Evolutionary conservation across 768 basidiomycete genomes (phyloP).

Genomic region (Cytidiella melzeri): DNA sequence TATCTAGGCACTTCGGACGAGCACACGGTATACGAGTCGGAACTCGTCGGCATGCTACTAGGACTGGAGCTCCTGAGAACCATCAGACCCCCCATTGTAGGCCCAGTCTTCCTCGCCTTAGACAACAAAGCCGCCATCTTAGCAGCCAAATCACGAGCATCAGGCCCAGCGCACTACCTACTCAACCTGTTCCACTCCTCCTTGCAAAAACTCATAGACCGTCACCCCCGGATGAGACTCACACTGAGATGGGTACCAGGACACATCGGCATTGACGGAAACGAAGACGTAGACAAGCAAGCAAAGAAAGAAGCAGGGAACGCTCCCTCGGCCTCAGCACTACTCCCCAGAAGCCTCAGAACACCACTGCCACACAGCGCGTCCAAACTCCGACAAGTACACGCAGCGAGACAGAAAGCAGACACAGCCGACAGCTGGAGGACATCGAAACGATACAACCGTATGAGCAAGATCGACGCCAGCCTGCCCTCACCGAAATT

Average conservation of each 20-base stretch:
- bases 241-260: constrained; percentile 18
- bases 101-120: neutral
- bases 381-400: constrained; percentile 7
- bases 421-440: too few relatives aligned
- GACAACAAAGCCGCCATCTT: constrained; percentile 11
- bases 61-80: constrained; percentile 21
- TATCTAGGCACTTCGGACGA: too few relatives aligned
- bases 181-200: neutral
- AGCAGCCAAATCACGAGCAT: neutral
- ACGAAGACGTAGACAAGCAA: constrained; percentile 16
- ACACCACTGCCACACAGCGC: constrained; percentile 8
- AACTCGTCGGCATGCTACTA: constrained; percentile 25
- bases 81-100: neutral
- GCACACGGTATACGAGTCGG: too few relatives aligned
- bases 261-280: too few relatives aligned
- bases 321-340: neutral
- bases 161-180: constrained; percentile 9
- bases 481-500: too few relatives aligned
- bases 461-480: too few relatives aligned
- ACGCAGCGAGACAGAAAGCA: too few relatives aligned
- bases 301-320: constrained; percentile 19
- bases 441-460: too few relatives aligned
- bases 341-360: neutral
- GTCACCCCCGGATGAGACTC: neutral
- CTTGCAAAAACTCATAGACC: neutral